Conservation (phyloP, 768 basidiomycete genomes). For the Lepiota venenata region DNA sequence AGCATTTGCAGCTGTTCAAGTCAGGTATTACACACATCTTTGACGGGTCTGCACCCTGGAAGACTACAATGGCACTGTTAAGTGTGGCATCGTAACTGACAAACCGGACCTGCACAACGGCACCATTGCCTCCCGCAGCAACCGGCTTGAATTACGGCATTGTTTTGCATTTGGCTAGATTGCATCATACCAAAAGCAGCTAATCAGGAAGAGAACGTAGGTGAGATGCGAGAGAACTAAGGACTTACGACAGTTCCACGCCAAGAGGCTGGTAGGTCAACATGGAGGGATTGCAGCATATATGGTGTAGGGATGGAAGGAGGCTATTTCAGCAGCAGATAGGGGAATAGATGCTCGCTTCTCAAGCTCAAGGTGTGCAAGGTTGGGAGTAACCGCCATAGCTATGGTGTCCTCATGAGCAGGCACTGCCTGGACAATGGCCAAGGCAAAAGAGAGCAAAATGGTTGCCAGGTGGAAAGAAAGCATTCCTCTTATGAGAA, state of each 20-base stretch:
- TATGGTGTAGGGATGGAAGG: slow-evolving; percentile 44
- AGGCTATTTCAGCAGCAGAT: slow-evolving; percentile 32
- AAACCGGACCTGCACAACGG: slow-evolving; percentile 41
- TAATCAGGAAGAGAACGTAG: not conserved
- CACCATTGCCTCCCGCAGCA: slow-evolving; percentile 48
- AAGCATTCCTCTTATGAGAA: not conserved
- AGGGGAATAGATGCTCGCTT: not conserved
- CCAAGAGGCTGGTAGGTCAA: slow-evolving; percentile 32
- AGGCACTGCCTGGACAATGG: not conserved
- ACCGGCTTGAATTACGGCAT: slow-evolving; percentile 45
- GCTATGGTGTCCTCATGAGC: not conserved
- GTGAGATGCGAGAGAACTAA: too few relatives aligned
- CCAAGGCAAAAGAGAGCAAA: not conserved
- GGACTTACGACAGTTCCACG: slow-evolving; percentile 48
- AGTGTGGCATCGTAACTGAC: slow-evolving; percentile 38
- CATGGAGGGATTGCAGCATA: slow-evolving; percentile 55
- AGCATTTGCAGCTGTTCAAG: not conserved
- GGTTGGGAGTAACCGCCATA: not conserved
- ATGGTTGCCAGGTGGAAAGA: not conserved
- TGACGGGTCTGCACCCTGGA: slow-evolving; percentile 30
- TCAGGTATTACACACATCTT: slow-evolving; percentile 26
- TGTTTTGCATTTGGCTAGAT: slow-evolving; percentile 33
- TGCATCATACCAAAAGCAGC: not conserved
- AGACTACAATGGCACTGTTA: slow-evolving; percentile 31
- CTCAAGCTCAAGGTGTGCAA: not conserved